phyloP scores from a whole-genome alignment of 2,329 filamentous ascomycete genomes.

The Sphaerulina musiva region DNA sequence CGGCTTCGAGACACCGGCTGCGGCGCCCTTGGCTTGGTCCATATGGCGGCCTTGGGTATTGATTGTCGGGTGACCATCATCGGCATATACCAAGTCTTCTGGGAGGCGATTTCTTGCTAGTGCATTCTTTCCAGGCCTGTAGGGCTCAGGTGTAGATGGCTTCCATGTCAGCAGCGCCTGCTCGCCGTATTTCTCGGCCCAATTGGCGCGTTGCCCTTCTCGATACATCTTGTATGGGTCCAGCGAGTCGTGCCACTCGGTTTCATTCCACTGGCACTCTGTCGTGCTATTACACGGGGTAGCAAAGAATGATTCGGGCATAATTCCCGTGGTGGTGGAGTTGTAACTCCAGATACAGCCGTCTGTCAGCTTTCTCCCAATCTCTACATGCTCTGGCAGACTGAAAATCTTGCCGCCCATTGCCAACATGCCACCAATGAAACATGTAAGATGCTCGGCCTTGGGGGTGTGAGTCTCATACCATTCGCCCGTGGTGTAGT shows the following conservation, averaged over 20 bases:
- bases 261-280: slow-evolving; percentile 40
- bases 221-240: slow-evolving; percentile 27
- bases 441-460: slow-evolving; percentile 49
- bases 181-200: slow-evolving; percentile 16
- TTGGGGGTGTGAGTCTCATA: slow-evolving; percentile 37
- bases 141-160: background rate
- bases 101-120: background rate
- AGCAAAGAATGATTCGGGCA: slow-evolving; percentile 46
- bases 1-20: background rate
- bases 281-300: slow-evolving; percentile 40
- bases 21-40: background rate
- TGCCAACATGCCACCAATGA: slow-evolving; percentile 51
- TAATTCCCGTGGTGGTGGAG: slow-evolving; percentile 45
- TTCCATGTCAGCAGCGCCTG: slow-evolving; percentile 11
- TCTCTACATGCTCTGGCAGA: slow-evolving; percentile 43
- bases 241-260: slow-evolving; percentile 39
- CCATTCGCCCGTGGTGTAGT: slow-evolving; percentile 38
- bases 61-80: slow-evolving; percentile 1
- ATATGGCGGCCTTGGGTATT: background rate
- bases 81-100: background rate
- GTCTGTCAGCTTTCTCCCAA: slow-evolving; percentile 47
- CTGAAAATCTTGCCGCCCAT: slow-evolving; percentile 49
- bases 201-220: slow-evolving; percentile 20
- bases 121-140: background rate
- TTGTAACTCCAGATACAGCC: slow-evolving; percentile 53